Percentiles rank a stretch among this genome's conserved stretches.
Conservation (phyloP, 2,329 filamentous ascomycete genomes). For the Fusarium chaquense region DNA sequence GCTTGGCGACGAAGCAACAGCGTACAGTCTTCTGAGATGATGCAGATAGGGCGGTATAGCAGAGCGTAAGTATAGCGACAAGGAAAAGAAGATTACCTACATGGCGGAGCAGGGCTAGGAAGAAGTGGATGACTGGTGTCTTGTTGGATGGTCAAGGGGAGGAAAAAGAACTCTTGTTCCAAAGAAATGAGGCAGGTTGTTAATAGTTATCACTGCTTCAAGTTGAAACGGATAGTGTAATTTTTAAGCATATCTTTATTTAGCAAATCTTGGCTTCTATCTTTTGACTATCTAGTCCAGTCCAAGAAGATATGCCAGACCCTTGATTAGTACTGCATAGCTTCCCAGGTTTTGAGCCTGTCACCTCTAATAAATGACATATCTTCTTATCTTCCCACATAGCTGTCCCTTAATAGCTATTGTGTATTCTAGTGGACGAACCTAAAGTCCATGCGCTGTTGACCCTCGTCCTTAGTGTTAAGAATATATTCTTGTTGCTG, state of each 20-base stretch:
- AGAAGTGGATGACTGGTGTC: too few species aligned
- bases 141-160: too few species aligned
- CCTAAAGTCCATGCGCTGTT: constrained; percentile 66
- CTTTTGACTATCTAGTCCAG: background rate
- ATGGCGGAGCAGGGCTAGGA: too few species aligned
- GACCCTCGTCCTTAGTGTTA: constrained; percentile 64
- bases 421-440: constrained; percentile 58
- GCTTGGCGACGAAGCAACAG: too few species aligned
- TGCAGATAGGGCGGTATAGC: too few species aligned
- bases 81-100: too few species aligned
- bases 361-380: background rate
- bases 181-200: too few species aligned
- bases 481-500: constrained; percentile 62
- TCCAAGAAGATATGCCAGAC: background rate
- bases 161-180: too few species aligned
- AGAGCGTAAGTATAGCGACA: too few species aligned
- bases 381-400: background rate
- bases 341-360: background rate
- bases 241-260: background rate
- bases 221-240: background rate
- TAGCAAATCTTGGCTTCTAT: background rate
- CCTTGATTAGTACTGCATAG: background rate
- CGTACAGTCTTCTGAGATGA: too few species aligned
- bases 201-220: too few species aligned
- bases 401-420: background rate